Percentiles rank a stretch among this genome's conserved stretches.
phyloP scores from a whole-genome alignment of 202 grass and related monocot genomes.

The Carex arenaria region DNA sequence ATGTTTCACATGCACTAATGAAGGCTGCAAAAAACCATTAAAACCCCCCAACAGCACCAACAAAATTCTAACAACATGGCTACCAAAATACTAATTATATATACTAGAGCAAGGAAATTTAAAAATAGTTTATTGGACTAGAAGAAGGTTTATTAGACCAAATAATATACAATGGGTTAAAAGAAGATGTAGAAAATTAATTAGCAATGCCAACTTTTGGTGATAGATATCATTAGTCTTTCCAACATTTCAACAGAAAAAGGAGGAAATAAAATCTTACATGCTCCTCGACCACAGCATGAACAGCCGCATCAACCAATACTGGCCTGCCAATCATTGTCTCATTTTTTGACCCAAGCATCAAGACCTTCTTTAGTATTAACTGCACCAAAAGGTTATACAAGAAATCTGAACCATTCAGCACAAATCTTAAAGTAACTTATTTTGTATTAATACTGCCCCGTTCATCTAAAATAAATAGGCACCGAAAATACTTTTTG shows the following conservation, averaged over 20 bases:
- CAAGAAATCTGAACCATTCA: neutral
- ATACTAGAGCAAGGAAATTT: neutral
- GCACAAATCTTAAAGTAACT: too few species aligned
- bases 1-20: neutral
- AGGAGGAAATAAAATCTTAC: slow-evolving; percentile 46
- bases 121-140: slow-evolving; percentile 2
- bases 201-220: slow-evolving; percentile 16
- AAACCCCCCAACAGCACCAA: neutral
- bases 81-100: neutral
- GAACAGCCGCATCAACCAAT: slow-evolving; percentile 62
- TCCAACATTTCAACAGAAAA: neutral
- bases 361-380: slow-evolving; percentile 76
- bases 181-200: slow-evolving; percentile 17
- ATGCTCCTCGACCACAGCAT: slow-evolving; percentile 97
- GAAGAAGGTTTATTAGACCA: neutral
- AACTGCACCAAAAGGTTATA: slow-evolving; percentile 48
- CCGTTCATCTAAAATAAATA: too few species aligned
- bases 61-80: neutral
- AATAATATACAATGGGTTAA: neutral
- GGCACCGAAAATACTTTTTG: too few species aligned
- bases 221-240: neutral
- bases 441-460: too few species aligned
- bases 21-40: neutral
- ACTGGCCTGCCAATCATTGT: slow-evolving; percentile 86
- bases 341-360: slow-evolving; percentile 80